Evolutionary conservation across 1,284 basidiomycete genomes (phyloP).

Genomic region (Apiotrichum montevideense): DNA sequence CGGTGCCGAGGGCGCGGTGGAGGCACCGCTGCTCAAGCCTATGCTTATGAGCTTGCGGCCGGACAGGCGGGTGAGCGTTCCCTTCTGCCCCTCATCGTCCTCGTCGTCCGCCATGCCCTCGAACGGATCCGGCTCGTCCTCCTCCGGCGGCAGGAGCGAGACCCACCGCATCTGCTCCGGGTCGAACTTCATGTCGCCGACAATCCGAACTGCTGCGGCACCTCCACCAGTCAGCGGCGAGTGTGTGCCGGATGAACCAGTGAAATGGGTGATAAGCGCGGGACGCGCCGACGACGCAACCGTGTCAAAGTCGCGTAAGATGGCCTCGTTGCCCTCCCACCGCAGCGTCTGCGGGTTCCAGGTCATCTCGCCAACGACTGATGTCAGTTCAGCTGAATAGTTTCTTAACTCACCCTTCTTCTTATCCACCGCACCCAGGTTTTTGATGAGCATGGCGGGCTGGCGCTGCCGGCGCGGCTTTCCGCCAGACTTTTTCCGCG

Average conservation of each 20-base stretch:
- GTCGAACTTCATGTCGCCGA: slow-evolving; percentile 97
- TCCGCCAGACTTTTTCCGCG: slow-evolving; percentile 24
- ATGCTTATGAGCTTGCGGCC: slow-evolving; percentile 28
- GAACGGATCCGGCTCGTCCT: slow-evolving; percentile 88
- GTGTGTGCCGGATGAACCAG: slow-evolving; percentile 59
- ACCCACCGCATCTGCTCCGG: slow-evolving; percentile 91
- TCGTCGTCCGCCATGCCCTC: slow-evolving; percentile 83
- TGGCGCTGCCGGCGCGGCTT: slow-evolving; percentile 59
- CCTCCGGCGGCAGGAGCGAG: slow-evolving; percentile 70
- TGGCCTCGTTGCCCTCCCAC: slow-evolving; percentile 95
- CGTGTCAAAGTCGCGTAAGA: slow-evolving; percentile 81
- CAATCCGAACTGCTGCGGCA: slow-evolving; percentile 54
- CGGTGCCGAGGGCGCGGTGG: neutral
- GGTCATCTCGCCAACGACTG: slow-evolving; percentile 90
- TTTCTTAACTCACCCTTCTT: slow-evolving; percentile 62
- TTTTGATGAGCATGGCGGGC: slow-evolving; percentile 61
- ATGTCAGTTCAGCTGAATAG: too few relatives aligned
- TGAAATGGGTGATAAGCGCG: slow-evolving; percentile 86
- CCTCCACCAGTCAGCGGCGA: slow-evolving; percentile 1
- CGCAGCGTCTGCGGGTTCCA: slow-evolving; percentile 84
- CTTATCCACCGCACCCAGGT: slow-evolving; percentile 63
- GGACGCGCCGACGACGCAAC: slow-evolving; percentile 80
- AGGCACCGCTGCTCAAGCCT: slow-evolving; percentile 6
- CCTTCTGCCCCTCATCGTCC: slow-evolving; percentile 54
- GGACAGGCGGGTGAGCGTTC: slow-evolving; percentile 56